phyloP scores from a whole-genome alignment of 768 basidiomycete species.

The Kwoniella dejecticola region DNA sequence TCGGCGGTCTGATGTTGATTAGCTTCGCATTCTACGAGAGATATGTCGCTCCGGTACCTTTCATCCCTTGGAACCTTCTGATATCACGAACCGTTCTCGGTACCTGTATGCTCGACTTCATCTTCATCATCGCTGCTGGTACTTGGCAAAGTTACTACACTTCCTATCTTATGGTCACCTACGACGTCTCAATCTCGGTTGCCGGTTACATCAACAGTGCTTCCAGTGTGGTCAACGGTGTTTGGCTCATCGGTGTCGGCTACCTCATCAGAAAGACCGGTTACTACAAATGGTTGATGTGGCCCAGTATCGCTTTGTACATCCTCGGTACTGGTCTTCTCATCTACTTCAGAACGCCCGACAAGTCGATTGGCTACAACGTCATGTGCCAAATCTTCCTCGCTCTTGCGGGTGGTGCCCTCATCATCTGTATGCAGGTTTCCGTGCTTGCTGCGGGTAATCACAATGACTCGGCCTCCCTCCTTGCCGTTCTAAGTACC shows the following conservation, averaged over 20 bases:
- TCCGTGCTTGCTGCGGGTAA: slow-evolving; percentile 36
- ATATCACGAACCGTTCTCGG: slow-evolving; percentile 51
- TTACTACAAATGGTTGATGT: slow-evolving; percentile 40
- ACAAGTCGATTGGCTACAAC: slow-evolving; percentile 30
- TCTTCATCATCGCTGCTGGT: slow-evolving; percentile 44
- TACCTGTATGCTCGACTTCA: slow-evolving; percentile 39
- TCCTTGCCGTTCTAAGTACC: slow-evolving; percentile 35
- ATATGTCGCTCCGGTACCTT: slow-evolving; percentile 39
- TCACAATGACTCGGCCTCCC: slow-evolving; percentile 37
- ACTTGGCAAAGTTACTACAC: slow-evolving; percentile 48
- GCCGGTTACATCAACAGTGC: slow-evolving; percentile 40
- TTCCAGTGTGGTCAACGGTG: slow-evolving; percentile 37
- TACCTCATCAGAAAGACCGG: slow-evolving; percentile 39
- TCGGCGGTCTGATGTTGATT: slow-evolving; percentile 46
- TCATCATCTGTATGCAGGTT: slow-evolving; percentile 43
- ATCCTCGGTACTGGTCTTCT: slow-evolving; percentile 39
- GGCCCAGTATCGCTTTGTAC: slow-evolving; percentile 23
- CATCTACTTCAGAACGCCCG: slow-evolving; percentile 45
- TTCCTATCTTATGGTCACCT: slow-evolving; percentile 36
- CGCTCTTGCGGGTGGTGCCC: slow-evolving; percentile 34
- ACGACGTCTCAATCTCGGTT: slow-evolving; percentile 33
- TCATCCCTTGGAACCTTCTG: slow-evolving; percentile 45
- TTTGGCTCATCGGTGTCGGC: slow-evolving; percentile 43
- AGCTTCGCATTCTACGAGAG: slow-evolving; percentile 49
- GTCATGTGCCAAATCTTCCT: slow-evolving; percentile 47